Conservation (phyloP, 2,329 filamentous ascomycete species). For the Madurella fahalii region DNA sequence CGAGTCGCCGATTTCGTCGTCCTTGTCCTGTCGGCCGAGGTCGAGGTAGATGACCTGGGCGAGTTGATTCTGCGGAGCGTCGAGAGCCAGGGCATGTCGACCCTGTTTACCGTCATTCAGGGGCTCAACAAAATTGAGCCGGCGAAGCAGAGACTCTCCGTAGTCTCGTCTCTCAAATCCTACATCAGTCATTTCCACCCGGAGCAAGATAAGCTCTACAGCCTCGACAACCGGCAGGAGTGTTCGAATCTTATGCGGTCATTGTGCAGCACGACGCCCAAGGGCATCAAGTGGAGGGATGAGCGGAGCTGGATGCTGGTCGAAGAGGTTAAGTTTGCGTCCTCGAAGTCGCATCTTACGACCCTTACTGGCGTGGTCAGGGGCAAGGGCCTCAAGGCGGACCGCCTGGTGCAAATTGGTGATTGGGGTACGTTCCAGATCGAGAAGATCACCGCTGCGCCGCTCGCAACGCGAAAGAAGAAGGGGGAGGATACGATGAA, state of each 20-base stretch:
- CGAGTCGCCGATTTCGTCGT: slow-evolving; percentile 88
- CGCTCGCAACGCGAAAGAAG: slow-evolving; percentile 57
- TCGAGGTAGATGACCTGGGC: slow-evolving; percentile 79
- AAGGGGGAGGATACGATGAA: slow-evolving; percentile 62
- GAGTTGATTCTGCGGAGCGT: slow-evolving; percentile 82
- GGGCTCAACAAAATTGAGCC: slow-evolving; percentile 74
- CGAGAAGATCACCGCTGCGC: slow-evolving; percentile 78
- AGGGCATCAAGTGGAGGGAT: slow-evolving; percentile 92
- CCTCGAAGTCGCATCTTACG: slow-evolving; percentile 57
- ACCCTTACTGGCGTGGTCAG: slow-evolving; percentile 80
- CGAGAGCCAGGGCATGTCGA: slow-evolving; percentile 92
- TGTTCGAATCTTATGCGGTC: slow-evolving; percentile 87
- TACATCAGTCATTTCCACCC: slow-evolving; percentile 96
- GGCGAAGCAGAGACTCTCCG: slow-evolving; percentile 70
- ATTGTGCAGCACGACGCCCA: slow-evolving; percentile 85
- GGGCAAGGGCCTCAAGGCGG: slow-evolving; percentile 81
- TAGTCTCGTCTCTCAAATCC: slow-evolving; percentile 79
- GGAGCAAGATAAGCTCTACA: slow-evolving; percentile 84
- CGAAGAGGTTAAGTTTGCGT: slow-evolving; percentile 72
- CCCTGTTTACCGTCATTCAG: slow-evolving; percentile 80
- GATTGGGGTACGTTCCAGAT: slow-evolving; percentile 95
- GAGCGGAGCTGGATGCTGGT: slow-evolving; percentile 93
- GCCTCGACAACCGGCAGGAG: slow-evolving; percentile 82
- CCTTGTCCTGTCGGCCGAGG: slow-evolving; percentile 74
- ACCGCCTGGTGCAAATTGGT: slow-evolving; percentile 84